Evolutionary conservation across 306 rosid species (phyloP).

Genomic region (Myrica gale): DNA sequence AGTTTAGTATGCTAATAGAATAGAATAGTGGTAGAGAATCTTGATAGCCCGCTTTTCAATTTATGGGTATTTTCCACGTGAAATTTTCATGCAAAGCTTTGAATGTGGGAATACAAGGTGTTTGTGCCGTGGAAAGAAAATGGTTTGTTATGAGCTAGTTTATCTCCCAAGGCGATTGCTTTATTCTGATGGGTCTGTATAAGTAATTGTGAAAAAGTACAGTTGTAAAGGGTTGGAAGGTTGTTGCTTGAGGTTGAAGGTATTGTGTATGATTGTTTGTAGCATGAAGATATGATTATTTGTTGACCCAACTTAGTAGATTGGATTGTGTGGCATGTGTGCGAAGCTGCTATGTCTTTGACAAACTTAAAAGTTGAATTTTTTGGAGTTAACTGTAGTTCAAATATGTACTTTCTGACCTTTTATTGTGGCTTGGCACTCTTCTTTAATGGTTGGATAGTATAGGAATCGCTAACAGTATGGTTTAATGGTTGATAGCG

Average conservation of each 20-base stretch:
- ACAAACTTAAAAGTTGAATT: slow-evolving; percentile 6
- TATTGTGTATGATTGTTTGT: slow-evolving; percentile 23
- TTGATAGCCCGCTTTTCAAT: slow-evolving; percentile 1
- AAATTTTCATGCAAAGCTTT: slow-evolving; percentile 18
- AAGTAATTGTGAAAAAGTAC: slow-evolving; percentile 18
- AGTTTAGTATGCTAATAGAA: slow-evolving; percentile 1
- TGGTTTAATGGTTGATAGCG: neutral
- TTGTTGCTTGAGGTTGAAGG: slow-evolving; percentile 20
- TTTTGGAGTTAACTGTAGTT: slow-evolving; percentile 7
- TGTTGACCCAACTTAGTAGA: slow-evolving; percentile 14
- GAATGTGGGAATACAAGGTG: neutral
- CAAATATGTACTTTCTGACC: neutral
- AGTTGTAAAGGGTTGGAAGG: slow-evolving; percentile 19
- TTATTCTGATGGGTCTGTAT: neutral
- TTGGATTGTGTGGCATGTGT: neutral
- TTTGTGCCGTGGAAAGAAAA: neutral
- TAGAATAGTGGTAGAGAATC: neutral
- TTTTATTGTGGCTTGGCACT: slow-evolving; percentile 8
- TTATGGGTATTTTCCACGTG: slow-evolving; percentile 15
- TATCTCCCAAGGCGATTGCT: neutral
- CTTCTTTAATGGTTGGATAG: slow-evolving; percentile 20
- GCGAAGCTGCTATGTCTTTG: slow-evolving; percentile 21
- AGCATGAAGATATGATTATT: slow-evolving; percentile 5
- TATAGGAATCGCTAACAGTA: slow-evolving; percentile 4
- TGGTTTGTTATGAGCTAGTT: slow-evolving; percentile 2